Evolutionary conservation across 208 protist genomes (phyloP).

Genomic region (Angomonas ambiguus): DNA sequence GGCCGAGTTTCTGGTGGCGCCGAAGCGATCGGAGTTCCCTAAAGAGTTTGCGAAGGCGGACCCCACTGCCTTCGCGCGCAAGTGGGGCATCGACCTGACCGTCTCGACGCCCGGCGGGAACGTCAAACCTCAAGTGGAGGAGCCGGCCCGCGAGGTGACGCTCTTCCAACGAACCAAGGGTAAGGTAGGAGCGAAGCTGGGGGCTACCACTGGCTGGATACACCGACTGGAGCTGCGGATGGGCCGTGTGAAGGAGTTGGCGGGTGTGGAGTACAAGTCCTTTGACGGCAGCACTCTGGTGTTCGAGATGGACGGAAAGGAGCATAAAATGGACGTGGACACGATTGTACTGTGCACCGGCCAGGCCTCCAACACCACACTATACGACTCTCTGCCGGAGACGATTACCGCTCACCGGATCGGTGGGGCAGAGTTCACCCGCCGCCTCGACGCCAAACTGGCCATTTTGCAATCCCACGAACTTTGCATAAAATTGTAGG

Average conservation of each 20-base stretch:
- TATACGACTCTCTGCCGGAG: constrained; percentile 15
- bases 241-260: constrained; percentile 63
- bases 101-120: constrained; percentile 35
- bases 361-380: constrained; percentile 50
- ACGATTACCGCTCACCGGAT: constrained; percentile 21
- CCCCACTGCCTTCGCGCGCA: constrained; percentile 32
- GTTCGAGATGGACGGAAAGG: constrained; percentile 36
- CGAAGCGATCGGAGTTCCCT: background rate
- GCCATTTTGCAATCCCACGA: constrained; percentile 73
- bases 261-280: constrained; percentile 68
- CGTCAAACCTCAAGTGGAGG: constrained; percentile 11
- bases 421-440: constrained; percentile 63
- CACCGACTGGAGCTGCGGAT: constrained; percentile 81
- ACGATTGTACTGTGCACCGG: constrained; percentile 87
- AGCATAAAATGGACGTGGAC: constrained; percentile 52
- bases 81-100: constrained; percentile 66
- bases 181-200: constrained; percentile 74
- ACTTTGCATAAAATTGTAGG: constrained; percentile 38
- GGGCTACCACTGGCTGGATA: constrained; percentile 90
- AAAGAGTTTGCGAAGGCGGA: constrained; percentile 23
- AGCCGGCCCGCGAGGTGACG: constrained; percentile 32
- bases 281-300: constrained; percentile 75
- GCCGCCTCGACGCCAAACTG: constrained; percentile 68
- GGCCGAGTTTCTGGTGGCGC: constrained; percentile 64
- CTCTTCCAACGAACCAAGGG: constrained; percentile 79